Base-by-base conservation (phyloP, 2,329 filamentous ascomycete genomes). In the Pestalotiopsis sp. region DNA sequence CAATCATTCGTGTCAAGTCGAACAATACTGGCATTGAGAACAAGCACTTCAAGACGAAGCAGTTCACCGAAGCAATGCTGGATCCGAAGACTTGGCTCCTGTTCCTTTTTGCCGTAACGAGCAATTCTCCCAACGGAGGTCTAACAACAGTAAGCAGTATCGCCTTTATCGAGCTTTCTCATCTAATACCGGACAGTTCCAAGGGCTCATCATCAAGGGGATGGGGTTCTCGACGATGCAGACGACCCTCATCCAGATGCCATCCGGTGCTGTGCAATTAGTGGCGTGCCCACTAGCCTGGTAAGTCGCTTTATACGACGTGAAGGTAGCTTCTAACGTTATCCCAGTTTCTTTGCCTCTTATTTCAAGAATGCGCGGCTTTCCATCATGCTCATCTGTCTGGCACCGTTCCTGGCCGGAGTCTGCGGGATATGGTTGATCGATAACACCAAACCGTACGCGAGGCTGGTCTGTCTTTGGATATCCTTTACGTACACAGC, bases 21-120 rank as follows among this genome's bases (percentile, higher is more conserved):
- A 88, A 89, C 70, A 86, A 89, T 72, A 89, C 87, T 0, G 87
- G 87, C 5, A 81, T 88, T 3, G 86, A 89, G 73, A 87, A 89
- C 70, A 85, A 86, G 70, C 75, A 78, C 70, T 75, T 89, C 67
- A 88, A 88, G 72, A 83, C 81, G 67, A 80, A 82, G 20, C 88
- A 90, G 73, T 81, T 88, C 61, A 73, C 78, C 13, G 88, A 90
- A 71, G 86, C 86, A 0, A 85, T 88, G 61, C 74, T 78, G 55
- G 88, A 90, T 73, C 84, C 85, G 71, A 89, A 89, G 75, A 68
- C 70, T 4, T 77, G 72, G 72, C 81, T 87, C 0, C 89, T 87
- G 76, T 79, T 89, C 17, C 88, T 89, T 71, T 87, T 86, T 40
- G 65, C 84, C 2, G 76, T 89, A 0, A 86, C 85, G 10, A 71